Conservation (phyloP, 164 flowering plant genomes). For the grape (Vitis vinifera) region DNA sequence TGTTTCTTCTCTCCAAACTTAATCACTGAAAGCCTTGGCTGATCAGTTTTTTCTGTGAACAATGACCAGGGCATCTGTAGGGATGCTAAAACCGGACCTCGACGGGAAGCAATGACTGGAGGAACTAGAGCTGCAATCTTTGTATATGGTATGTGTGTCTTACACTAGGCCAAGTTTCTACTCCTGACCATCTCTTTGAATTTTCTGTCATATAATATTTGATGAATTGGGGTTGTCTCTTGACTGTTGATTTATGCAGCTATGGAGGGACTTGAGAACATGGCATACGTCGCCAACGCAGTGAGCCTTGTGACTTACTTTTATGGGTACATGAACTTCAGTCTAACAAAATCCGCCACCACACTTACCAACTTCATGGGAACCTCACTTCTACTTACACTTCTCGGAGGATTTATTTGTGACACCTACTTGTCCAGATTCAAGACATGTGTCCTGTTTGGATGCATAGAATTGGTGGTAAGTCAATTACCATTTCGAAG, state of each 20-base stretch:
- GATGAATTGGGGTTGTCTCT: neutral
- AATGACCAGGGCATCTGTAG: conserved; percentile 33
- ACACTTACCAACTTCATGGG: conserved; percentile 77
- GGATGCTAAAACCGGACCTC: conserved; percentile 24
- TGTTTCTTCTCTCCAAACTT: neutral
- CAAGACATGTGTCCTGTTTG: conserved; percentile 59
- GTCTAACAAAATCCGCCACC: conserved; percentile 64
- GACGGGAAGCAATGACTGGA: conserved; percentile 36
- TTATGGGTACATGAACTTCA: conserved; percentile 69
- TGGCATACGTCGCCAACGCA: conserved; percentile 59
- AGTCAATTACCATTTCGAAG: neutral
- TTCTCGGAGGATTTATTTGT: conserved; percentile 68
- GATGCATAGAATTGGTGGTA: conserved; percentile 57
- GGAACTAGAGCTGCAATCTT: conserved; percentile 61
- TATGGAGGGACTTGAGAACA: conserved; percentile 67
- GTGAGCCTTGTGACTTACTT: conserved; percentile 69
- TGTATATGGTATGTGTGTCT: conserved; percentile 48
- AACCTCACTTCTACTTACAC: conserved; percentile 54
- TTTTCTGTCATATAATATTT: neutral
- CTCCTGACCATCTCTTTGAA: too few species aligned
- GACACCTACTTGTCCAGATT: conserved; percentile 74
- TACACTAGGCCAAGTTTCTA: too few species aligned
- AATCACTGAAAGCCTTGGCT: neutral
- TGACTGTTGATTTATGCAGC: conserved; percentile 38
- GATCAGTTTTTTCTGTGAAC: neutral